phyloP scores from a whole-genome alignment of 1,284 basidiomycete genomes.

The Neonothopanus nambi region DNA sequence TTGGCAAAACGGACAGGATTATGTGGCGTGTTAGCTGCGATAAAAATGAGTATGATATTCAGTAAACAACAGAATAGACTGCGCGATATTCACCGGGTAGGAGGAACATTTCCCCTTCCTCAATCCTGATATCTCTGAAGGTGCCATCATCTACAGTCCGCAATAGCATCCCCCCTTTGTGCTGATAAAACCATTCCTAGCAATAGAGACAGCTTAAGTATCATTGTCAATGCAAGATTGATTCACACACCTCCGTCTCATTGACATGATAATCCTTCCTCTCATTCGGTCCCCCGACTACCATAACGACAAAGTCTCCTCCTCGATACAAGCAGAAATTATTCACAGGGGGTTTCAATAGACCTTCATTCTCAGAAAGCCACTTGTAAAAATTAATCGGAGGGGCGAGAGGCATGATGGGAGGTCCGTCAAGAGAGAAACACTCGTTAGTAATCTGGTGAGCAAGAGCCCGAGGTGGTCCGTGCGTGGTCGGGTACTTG shows the following conservation, averaged over 20 bases:
- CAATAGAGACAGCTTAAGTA: neutral
- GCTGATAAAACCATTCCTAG: slow-evolving; percentile 95
- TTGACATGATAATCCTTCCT: slow-evolving; percentile 93
- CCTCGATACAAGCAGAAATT: slow-evolving; percentile 89
- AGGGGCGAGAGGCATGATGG: slow-evolving; percentile 58
- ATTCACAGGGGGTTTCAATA: slow-evolving; percentile 87
- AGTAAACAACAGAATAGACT: neutral
- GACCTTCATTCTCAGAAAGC: slow-evolving; percentile 77
- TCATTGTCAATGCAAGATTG: neutral
- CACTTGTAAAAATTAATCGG: slow-evolving; percentile 87
- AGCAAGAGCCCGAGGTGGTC: neutral
- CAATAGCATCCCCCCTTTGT: slow-evolving; percentile 89
- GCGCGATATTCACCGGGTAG: slow-evolving; percentile 67
- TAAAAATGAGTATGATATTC: neutral
- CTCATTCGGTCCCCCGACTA: slow-evolving; percentile 90
- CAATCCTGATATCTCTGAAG: slow-evolving; percentile 87
- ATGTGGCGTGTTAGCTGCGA: slow-evolving; percentile 88
- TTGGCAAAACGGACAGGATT: slow-evolving; percentile 90
- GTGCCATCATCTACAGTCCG: slow-evolving; percentile 85
- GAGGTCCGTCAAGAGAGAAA: neutral
- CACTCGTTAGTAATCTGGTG: neutral
- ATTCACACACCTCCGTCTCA: slow-evolving; percentile 73
- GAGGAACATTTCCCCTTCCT: slow-evolving; percentile 96
- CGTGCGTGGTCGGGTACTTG: too few species aligned
- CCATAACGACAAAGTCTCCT: slow-evolving; percentile 88